Evolutionary conservation across 2,329 filamentous ascomycete species (phyloP), one percentile per base, ranked within the genome.

Genomic region (Cercospora berteroae): DNA sequence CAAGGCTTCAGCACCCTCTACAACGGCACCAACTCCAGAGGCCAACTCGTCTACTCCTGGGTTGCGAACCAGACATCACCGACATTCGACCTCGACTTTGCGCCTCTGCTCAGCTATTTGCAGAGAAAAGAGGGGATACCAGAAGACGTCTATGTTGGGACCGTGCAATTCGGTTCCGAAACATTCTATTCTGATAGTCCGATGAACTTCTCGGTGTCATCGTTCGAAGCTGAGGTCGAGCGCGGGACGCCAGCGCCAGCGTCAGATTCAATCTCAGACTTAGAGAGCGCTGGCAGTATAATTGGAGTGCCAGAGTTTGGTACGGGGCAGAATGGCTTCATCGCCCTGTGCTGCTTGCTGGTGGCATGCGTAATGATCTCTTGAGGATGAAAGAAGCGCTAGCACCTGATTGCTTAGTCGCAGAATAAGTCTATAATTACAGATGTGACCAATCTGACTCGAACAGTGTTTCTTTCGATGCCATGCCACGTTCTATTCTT

Each of bases 31-130:
- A 71, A 71, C 42, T 55, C 57, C 36, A 65, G 63, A 31, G 68
- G 70, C 4, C 70, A 71, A 42, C 48, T 44, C 13, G 70, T 71
- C 39, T 69, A 66, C 60, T 67, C 68, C 6, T 71, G 70, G 70
- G 55, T 71, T 20, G 66, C 70, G 12, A 69, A 71, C 60, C 36
- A 62, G 27, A 71, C 68, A 4, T 36, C 70, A 56, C 65, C 70
- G 5, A 42, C 48, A 5, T 69, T 71, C 60, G 27, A 66, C 27
- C 59, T 71, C 29, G 68, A 71, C 48, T 63, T 70, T 52, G 70
- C 70, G 13, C 70, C 70, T 20, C 57, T 71, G 25, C 57, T 71
- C 6, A 63, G 65, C 13, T 69, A 67, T 23, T 58, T 71, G 2
- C 48, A 39, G 12, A 18, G 65, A 18, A 27, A 62, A 42, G 63